Evolutionary conservation across 1,284 basidiomycete genomes (phyloP).

Genomic region (Afroboletus lepidellus): DNA sequence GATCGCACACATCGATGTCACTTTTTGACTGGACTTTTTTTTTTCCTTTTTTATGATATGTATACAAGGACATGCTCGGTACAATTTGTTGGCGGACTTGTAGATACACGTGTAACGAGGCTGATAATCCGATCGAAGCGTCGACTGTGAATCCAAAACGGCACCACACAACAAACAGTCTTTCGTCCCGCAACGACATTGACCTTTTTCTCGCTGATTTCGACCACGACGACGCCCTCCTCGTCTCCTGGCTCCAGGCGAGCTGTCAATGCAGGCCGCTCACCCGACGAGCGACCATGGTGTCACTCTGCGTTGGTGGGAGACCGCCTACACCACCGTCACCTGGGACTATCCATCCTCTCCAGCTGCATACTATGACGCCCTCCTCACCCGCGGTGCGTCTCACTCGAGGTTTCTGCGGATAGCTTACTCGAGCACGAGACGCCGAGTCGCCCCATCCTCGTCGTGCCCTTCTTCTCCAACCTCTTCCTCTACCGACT

Average conservation of each 20-base stretch:
- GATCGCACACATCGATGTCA: slow-evolving; percentile 31
- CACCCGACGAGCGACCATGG: slow-evolving; percentile 2
- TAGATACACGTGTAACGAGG: slow-evolving; percentile 21
- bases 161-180: background rate
- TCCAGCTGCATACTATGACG: slow-evolving; percentile 14
- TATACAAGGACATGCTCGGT: background rate
- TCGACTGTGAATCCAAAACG: background rate
- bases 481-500: background rate
- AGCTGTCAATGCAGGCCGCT: slow-evolving; percentile 13
- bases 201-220: background rate
- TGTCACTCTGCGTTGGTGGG: slow-evolving; percentile 12
- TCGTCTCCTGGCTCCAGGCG: slow-evolving; percentile 6
- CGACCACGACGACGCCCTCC: background rate
- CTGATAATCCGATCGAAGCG: slow-evolving; percentile 29
- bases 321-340: slow-evolving; percentile 18
- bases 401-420: slow-evolving; percentile 30
- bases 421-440: slow-evolving; percentile 23
- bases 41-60: slow-evolving; percentile 16
- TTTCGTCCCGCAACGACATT: background rate
- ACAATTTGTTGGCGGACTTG: background rate
- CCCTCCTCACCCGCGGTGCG: slow-evolving; percentile 27
- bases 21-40: slow-evolving; percentile 13
- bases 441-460: background rate
- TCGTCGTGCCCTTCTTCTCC: background rate
- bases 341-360: slow-evolving; percentile 29